Percentiles rank a stretch among this genome's conserved stretches.
Conservation (phyloP, 257 asterid genomes). For the Scutellaria baicalensis region DNA sequence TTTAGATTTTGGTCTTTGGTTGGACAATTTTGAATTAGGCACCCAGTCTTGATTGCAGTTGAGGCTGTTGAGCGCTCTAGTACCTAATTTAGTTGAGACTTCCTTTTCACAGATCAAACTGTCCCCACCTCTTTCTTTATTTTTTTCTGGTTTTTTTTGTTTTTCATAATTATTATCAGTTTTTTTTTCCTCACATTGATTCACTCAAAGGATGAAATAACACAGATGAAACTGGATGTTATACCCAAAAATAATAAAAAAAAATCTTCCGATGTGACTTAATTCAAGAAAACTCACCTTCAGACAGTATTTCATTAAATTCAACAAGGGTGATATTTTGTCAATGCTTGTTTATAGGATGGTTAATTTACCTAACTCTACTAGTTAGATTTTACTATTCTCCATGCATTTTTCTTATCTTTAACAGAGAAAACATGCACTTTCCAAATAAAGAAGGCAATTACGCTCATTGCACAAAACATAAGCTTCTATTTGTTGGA, state of each 20-base stretch:
- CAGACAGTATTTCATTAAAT: background rate
- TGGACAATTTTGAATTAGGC: background rate
- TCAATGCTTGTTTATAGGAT: background rate
- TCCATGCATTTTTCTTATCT: background rate
- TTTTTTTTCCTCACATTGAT: too few species aligned
- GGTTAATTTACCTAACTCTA: constrained; percentile 1
- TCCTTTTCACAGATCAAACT: too few species aligned
- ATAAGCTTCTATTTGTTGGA: constrained; percentile 38
- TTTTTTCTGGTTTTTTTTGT: too few species aligned
- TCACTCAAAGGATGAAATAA: too few species aligned
- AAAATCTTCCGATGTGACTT: background rate
- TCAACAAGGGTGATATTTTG: background rate
- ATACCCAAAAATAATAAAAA: background rate
- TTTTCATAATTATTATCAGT: too few species aligned
- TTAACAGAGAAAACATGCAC: background rate
- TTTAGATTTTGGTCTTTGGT: background rate
- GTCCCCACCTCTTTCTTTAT: too few species aligned
- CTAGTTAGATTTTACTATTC: background rate
- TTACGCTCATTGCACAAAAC: background rate
- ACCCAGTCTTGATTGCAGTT: background rate
- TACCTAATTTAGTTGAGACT: too few species aligned
- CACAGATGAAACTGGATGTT: too few species aligned
- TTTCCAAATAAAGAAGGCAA: background rate
- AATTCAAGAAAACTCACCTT: background rate
- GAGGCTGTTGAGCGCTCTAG: too few species aligned